Conservation (phyloP, 768 basidiomycete species). For the Lactarius pseudohatsudake region DNA sequence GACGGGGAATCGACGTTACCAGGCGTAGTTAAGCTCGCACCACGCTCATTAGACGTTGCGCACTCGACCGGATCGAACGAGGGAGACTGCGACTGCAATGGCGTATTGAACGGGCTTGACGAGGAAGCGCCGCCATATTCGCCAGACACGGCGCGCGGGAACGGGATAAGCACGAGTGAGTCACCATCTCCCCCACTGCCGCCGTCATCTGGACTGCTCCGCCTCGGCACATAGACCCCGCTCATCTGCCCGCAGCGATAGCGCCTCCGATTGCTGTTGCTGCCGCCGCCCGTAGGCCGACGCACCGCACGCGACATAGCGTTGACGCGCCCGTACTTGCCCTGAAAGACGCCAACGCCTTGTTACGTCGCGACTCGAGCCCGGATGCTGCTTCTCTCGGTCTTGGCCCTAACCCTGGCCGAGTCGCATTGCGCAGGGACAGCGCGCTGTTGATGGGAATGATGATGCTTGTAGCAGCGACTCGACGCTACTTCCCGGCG, state of each 20-base stretch:
- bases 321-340: too few relatives aligned
- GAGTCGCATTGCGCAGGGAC: too few relatives aligned
- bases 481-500: constrained; percentile 39
- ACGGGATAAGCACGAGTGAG: constrained; percentile 49
- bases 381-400: too few relatives aligned
- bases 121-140: too few relatives aligned
- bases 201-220: constrained; percentile 20
- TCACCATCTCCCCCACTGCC: constrained; percentile 32
- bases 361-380: too few relatives aligned
- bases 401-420: too few relatives aligned
- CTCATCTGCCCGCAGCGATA: too few relatives aligned
- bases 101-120: constrained; percentile 34
- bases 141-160: constrained; percentile 59
- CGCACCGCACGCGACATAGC: too few relatives aligned
- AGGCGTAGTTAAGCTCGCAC: too few relatives aligned
- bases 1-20: constrained; percentile 31
- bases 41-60: constrained; percentile 3
- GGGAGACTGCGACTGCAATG: not conserved
- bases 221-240: constrained; percentile 20
- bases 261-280: too few relatives aligned
- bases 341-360: too few relatives aligned
- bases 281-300: too few relatives aligned
- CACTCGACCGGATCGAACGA: constrained; percentile 22
- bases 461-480: constrained; percentile 40
- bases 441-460: not conserved